Evolutionary conservation across 2,329 filamentous ascomycete genomes (phyloP), one percentile per base, ranked within the genome.

Genomic region (Aspergillus sp.): DNA sequence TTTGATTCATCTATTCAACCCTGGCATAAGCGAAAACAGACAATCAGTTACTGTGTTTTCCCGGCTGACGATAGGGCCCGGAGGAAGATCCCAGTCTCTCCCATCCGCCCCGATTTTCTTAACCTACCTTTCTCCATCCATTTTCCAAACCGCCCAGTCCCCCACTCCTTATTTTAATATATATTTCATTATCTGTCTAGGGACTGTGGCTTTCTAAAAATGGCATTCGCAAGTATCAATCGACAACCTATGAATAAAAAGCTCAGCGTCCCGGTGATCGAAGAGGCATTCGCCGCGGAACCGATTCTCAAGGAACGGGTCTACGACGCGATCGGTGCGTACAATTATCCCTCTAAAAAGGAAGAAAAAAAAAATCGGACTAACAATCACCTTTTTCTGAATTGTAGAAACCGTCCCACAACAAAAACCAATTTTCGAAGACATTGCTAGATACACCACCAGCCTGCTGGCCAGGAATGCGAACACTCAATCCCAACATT

Each of bases 381-480:
- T 19, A 43, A 47, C 43, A 27, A 35, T 19, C 23, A 20, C 12
- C 25, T n/a, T 19, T 52, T 44, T 45, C 13, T 47, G 51, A 17
- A 2, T 19, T 53, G 46, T 54, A 72, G 69, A 56, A 23, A 50
- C 53, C 44, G 64, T 64, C 46, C 70, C 70, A 17, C 66, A 70
- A 50, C 60, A 71, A 49, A 55, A 51, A 48, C 56, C 61, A 46
- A 63, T 78, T 4, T 76, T 78, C 51, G 67, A 74, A 55, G 74
- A 77, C 53, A 74, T 78, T 50, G 73, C 74, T 20, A 64, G 63
- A 57, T 73, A 75, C 55, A 70, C 70, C 45, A 63, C 63, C 50
- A 63, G 56, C 51, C 61, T 67, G 60, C 65, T 60, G 60, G 63
- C 60, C 58, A 64, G 58, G 57, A 58, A 60, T 50, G 46, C 53